Evolutionary conservation across 1,139 yeast species (phyloP).

Genomic region (Zhuliangozyma blackwelliae): DNA sequence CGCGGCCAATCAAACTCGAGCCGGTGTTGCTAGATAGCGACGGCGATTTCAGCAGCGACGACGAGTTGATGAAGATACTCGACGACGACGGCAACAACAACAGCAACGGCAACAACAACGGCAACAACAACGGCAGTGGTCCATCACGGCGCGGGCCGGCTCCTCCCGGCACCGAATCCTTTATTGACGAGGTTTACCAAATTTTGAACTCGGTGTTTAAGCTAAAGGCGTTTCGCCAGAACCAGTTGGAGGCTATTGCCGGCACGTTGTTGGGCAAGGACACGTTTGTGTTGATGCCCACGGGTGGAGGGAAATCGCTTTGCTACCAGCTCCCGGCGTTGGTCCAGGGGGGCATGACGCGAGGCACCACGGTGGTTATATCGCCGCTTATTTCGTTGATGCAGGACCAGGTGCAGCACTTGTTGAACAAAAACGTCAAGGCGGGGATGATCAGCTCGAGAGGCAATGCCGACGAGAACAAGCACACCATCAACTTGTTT

Average conservation of each 20-base stretch:
- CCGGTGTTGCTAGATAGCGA: constrained; percentile 9
- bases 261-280: constrained; percentile 79
- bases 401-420: constrained; percentile 95
- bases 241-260: constrained; percentile 83
- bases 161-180: constrained; percentile 33
- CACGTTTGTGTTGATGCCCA: constrained; percentile 95
- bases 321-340: constrained; percentile 96
- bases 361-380: constrained; percentile 85
- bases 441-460: constrained; percentile 91
- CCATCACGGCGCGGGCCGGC: not conserved
- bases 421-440: constrained; percentile 58
- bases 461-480: constrained; percentile 60
- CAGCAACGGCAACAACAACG: constrained; percentile 7
- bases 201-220: constrained; percentile 59
- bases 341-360: constrained; percentile 65
- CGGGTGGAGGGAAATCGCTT: constrained; percentile 97
- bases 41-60: constrained; percentile 37
- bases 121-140: constrained; percentile 3
- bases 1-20: constrained; percentile 1
- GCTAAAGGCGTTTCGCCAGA: constrained; percentile 65
- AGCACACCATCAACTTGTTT: constrained; percentile 58
- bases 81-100: constrained; percentile 11
- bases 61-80: constrained; percentile 24
- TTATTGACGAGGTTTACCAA: constrained; percentile 53
- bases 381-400: constrained; percentile 93